phyloP scores from a whole-genome alignment of 495 filamentous ascomycete species.

The Neurospora sp. region DNA sequence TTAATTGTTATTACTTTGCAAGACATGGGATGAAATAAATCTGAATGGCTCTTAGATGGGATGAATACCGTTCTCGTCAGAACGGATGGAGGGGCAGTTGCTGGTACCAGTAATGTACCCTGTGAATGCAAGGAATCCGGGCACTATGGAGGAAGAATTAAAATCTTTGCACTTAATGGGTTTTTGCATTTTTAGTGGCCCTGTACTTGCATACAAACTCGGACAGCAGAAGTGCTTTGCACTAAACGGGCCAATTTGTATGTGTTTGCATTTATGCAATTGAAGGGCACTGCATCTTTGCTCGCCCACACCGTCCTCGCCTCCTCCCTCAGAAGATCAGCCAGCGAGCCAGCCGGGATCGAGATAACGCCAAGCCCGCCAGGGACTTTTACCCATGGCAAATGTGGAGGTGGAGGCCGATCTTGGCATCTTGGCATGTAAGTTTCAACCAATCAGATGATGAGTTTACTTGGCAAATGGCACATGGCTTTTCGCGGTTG shows the following conservation, averaged over 20 bases:
- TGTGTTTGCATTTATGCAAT: too few species aligned
- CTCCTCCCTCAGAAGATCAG: neutral
- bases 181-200: too few species aligned
- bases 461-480: neutral
- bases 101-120: too few species aligned
- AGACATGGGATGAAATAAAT: neutral
- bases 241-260: too few species aligned
- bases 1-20: neutral
- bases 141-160: too few species aligned
- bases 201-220: too few species aligned
- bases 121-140: too few species aligned
- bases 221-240: too few species aligned
- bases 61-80: too few species aligned
- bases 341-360: neutral
- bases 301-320: neutral
- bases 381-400: neutral
- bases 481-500: neutral
- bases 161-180: too few species aligned
- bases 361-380: neutral
- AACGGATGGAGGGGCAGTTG: neutral
- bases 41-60: neutral
- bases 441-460: neutral
- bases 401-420: neutral
- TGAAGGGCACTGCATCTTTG: too few species aligned
- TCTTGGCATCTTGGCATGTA: neutral